These are phyloP conservation scores for Planoprotostelium fungivorum DNA, from an alignment of 78 protist species.

Conservation along the genomic window DNA sequence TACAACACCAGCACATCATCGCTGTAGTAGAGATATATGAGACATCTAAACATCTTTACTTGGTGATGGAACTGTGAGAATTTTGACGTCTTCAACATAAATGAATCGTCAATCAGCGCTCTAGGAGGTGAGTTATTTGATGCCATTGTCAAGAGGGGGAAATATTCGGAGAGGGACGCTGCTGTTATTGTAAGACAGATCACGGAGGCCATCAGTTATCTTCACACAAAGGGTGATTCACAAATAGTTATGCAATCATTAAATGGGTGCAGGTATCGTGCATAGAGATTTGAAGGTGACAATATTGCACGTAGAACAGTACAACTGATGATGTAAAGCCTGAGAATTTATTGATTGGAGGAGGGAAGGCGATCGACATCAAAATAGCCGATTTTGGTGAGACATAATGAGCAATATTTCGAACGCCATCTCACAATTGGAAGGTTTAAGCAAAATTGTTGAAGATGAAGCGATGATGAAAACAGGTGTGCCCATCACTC, in stretches of 20 bases:
- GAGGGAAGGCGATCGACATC: background rate
- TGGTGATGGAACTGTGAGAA: background rate
- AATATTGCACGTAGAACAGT: background rate
- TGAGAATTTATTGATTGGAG: background rate
- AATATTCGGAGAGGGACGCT: background rate
- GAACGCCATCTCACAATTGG: no score
- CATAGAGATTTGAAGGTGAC: background rate
- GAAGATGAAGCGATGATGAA: constrained; percentile 49
- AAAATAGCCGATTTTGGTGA: background rate
- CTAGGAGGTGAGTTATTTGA: background rate
- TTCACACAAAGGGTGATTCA: background rate
- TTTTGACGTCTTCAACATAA: background rate
- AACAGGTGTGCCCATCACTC: background rate
- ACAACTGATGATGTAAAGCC: background rate
- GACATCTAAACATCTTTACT: background rate
- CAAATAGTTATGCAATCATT: no score
- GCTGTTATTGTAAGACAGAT: background rate
- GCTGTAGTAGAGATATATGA: background rate
- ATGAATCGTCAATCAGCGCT: background rate
- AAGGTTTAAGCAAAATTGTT: constrained; percentile 58
- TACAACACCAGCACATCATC: background rate
- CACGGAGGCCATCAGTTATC: background rate
- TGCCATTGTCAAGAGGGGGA: background rate
- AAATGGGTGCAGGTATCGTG: no score
- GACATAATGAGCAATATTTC: no score